These are phyloP conservation scores for Floccularia luteovirens DNA, from an alignment of 768 basidiomycete species.

Conservation along the genomic window DNA sequence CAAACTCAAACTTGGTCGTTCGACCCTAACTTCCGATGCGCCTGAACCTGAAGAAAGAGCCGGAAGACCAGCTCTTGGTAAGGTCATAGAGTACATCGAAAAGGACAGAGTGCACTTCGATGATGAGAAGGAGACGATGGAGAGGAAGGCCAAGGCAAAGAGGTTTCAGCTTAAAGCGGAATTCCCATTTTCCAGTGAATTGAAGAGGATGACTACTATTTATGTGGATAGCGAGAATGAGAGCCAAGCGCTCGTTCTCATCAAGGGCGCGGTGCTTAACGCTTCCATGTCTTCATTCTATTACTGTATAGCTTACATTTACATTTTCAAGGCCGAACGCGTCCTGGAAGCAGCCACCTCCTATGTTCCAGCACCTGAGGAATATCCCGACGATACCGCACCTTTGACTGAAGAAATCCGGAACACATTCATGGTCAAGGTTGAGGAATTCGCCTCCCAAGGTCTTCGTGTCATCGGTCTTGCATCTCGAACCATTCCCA, in stretches of 20 bases:
- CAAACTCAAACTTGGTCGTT: conserved; percentile 35
- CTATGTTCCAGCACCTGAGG: conserved; percentile 20
- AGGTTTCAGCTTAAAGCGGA: conserved; percentile 26
- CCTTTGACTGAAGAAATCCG: conserved; percentile 20
- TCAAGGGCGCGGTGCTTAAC: conserved; percentile 32
- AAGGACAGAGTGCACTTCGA: conserved; percentile 13
- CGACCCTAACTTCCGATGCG: conserved; percentile 17
- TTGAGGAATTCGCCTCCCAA: conserved; percentile 29
- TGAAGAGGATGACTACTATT: conserved; percentile 42
- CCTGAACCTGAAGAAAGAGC: conserved; percentile 10
- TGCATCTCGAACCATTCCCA: background rate
- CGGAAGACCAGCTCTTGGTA: conserved; percentile 16
- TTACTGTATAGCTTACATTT: background rate
- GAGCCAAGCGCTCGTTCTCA: conserved; percentile 16
- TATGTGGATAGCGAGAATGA: conserved; percentile 19
- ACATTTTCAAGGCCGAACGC: conserved; percentile 27
- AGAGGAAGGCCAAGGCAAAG: conserved; percentile 6
- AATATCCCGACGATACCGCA: conserved; percentile 11
- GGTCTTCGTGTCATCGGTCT: conserved; percentile 33
- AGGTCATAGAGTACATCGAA: conserved; percentile 16
- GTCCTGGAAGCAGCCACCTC: conserved; percentile 39
- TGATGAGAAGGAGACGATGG: conserved; percentile 10
- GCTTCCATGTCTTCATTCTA: conserved; percentile 7
- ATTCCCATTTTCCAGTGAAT: conserved; percentile 40
- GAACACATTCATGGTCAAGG: conserved; percentile 19